Percentiles rank a stretch among this genome's conserved stretches.
These are phyloP conservation scores for Zymoseptoria brevis DNA, from an alignment of 2,329 filamentous ascomycete species.

Conservation along the genomic window DNA sequence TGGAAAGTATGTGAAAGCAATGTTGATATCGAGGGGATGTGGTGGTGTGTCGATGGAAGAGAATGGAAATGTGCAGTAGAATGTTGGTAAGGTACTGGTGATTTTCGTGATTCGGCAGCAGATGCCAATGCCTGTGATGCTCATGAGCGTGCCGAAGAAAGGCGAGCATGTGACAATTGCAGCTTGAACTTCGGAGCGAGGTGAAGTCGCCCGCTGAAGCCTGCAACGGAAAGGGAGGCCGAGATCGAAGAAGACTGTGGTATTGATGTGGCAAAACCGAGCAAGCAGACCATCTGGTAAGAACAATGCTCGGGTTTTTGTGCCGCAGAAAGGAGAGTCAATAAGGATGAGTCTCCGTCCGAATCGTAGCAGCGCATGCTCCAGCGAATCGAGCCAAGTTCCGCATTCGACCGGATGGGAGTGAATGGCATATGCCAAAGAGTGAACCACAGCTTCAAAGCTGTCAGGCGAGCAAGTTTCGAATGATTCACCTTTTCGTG, in stretches of 20 bases:
- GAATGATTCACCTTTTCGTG: neutral
- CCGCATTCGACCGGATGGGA: neutral
- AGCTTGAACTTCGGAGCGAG: neutral
- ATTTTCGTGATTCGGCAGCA: neutral
- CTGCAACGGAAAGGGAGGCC: neutral
- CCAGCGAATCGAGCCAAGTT: neutral
- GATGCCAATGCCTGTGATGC: neutral
- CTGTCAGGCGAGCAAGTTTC: neutral
- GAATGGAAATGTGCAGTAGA: neutral
- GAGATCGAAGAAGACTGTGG: neutral
- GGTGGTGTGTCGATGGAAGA: neutral
- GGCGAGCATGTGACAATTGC: neutral
- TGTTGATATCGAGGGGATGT: neutral
- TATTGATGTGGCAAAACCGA: neutral
- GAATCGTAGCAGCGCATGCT: neutral
- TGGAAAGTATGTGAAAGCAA: neutral
- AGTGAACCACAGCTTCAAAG: neutral
- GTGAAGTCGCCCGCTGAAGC: neutral
- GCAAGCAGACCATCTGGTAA: neutral
- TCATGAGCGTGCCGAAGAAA: neutral
- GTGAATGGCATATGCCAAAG: neutral
- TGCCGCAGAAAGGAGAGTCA: neutral
- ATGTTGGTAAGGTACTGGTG: neutral
- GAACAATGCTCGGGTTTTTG: neutral
- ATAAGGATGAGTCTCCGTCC: neutral